Base-by-base conservation (phyloP, 1,284 basidiomycete species). In the Puccinia horiana region DNA sequence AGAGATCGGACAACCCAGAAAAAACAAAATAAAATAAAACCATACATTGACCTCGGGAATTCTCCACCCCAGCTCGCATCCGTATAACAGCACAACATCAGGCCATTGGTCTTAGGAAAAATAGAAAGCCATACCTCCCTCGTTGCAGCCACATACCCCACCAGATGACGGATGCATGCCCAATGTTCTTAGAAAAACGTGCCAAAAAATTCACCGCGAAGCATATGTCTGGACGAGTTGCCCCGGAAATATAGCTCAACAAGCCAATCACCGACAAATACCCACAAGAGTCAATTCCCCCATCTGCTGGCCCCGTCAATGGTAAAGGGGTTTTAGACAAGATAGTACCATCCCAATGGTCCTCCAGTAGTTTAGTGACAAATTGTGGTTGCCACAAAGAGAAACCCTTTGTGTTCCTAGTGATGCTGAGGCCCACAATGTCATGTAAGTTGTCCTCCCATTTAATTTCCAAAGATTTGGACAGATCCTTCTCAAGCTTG, bases 181-280 rank as follows among this genome's bases (percentile, higher is more conserved):
- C 76, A 78, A 26, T 78, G 76, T 14, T 6, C 5, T 67, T 52
- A 0, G 77, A 72, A 32, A 58, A 80, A 0, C 77, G 49, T 2
- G 77, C 77, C 0, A 80, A 16, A 20, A 80, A 70, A n/a, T 72
- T 72, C 9, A 58, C 67, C 12, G 76, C 42, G 42, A 69, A 79
- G 20, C n/a, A 29, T 0, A 79, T 42, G 23, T 78, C 77, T 2
- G 76, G 76, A 26, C 61, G 18, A 1, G 76, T 77, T 1, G 26
- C 76, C 12, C 49, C 23, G 0, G 58, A 40, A 2, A 80, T 8
- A n/a, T 72, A 80, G 20, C 67, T 72, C 0, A 80, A 52, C 16
- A 6, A 35, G 0, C 77, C 77, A 44, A 80, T 40, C 1, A 80
- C 16, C 3, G 77, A 72, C 0, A 70, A 12, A n/a, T 70, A 80